These are phyloP conservation scores for Bertia moriformis DNA, from an alignment of 2,329 filamentous ascomycete genomes.

Conservation along the genomic window DNA sequence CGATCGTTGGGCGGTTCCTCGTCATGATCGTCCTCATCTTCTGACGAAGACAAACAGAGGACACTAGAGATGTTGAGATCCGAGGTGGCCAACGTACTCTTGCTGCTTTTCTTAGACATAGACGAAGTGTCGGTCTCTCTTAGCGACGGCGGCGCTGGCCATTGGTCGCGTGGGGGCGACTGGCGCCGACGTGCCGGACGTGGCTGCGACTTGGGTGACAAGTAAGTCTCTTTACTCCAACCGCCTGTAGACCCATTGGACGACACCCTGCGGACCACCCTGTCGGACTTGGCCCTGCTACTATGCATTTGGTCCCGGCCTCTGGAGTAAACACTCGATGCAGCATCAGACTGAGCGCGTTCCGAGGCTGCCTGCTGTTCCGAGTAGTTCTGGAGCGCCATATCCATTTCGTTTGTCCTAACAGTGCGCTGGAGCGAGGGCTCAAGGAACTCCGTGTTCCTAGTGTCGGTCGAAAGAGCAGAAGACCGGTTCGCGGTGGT, in stretches of 20 bases:
- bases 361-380: too few species aligned
- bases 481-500: not conserved
- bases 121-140: constrained; percentile 2
- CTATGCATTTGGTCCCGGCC: too few species aligned
- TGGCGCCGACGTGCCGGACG: too few species aligned
- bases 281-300: not conserved
- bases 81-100: constrained; percentile 16
- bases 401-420: not conserved
- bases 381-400: not conserved
- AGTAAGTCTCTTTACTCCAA: not conserved
- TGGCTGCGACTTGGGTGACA: not conserved
- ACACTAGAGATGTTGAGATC: constrained; percentile 27
- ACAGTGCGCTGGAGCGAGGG: not conserved
- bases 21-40: constrained; percentile 23
- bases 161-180: too few species aligned
- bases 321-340: too few species aligned
- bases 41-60: constrained; percentile 30
- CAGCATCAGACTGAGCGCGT: too few species aligned
- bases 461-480: not conserved
- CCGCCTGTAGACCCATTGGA: not conserved
- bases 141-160: not conserved
- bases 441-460: not conserved
- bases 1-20: constrained; percentile 4
- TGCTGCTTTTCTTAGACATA: constrained; percentile 20
- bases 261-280: not conserved